Evolutionary conservation across 257 asterid genomes (phyloP), one percentile per base, ranked within the genome.

Genomic region (Petunia axillaris): DNA sequence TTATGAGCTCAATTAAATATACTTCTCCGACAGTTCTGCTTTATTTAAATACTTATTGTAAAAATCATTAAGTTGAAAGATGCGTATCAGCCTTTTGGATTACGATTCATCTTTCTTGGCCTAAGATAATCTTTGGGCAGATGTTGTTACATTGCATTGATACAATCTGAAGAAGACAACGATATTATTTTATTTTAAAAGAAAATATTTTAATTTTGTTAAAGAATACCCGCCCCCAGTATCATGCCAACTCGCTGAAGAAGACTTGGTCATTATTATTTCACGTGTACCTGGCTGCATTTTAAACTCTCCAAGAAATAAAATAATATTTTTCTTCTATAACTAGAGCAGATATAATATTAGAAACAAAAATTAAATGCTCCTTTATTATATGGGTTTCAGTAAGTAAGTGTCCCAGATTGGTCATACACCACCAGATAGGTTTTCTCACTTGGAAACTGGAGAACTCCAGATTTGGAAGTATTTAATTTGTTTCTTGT

Each of bases 61-160:
- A 40, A 14, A 41, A 60, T 74, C 48, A 50, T 43, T 25, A 66
- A 57, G 50, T 53, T 79, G 57, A 79, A 48, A 90, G 90, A 83
- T 85, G 81, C 89, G 88, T 80, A 87, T 89, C 91, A 76, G 80
- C 64, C 41, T 79, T 25, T 71, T 80, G 83, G 97, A 89, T 88
- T 84, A 71, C 65, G 90, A 75, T 92, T 58, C 93, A 89, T 64
- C 86, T 91, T 52, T 87, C 87, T 73, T 90, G 86, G 94, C 77
- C 93, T 71, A 16, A 43, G 38, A 15, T 54, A 16, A 11, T 58
- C 16, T 79, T 78, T 74, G 68, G 73, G 75, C 65, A 59, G 82
- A 84, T 52, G 73, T 76, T n/a, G 84, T 81, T 83, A 77, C 86
- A 79, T 80, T 84, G 88, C 75, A 85, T 87, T 81, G 88, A 60